Percentiles rank a stretch among this genome's conserved stretches.
phyloP scores from a whole-genome alignment of 106 monocot genomes.

The Xerophyta viscosa region DNA sequence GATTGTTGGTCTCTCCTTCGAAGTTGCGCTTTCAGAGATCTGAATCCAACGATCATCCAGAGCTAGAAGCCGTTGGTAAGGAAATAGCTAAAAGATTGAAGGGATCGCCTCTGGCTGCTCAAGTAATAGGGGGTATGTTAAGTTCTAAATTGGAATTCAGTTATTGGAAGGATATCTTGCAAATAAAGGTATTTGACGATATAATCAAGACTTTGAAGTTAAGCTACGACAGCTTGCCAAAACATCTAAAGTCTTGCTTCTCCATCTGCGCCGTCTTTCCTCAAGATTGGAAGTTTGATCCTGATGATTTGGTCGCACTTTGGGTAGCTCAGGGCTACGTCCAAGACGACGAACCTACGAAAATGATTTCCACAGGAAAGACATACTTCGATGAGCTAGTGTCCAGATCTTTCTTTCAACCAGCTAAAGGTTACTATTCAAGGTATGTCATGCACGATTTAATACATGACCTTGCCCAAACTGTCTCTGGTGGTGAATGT shows the following conservation, averaged over 20 bases:
- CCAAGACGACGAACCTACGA: too few species aligned
- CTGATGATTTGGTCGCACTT: neutral
- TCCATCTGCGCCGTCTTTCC: neutral
- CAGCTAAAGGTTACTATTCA: too few species aligned
- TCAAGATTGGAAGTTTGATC: neutral
- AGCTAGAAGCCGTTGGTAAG: slow-evolving; percentile 14
- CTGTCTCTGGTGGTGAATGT: too few species aligned
- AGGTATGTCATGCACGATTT: neutral
- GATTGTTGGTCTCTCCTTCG: slow-evolving; percentile 22
- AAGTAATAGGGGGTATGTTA: slow-evolving; percentile 22
- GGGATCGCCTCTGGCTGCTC: slow-evolving; percentile 35
- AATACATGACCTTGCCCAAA: slow-evolving; percentile 6
- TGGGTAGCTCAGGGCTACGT: slow-evolving; percentile 1
- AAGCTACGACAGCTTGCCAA: slow-evolving; percentile 21
- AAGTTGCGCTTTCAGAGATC: slow-evolving; percentile 24
- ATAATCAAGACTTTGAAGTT: slow-evolving; percentile 18
- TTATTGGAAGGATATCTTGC: slow-evolving; percentile 27
- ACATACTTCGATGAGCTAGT: neutral
- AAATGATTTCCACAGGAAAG: too few species aligned
- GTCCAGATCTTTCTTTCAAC: slow-evolving; percentile 1
- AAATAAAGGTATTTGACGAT: slow-evolving; percentile 18
- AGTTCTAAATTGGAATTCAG: slow-evolving; percentile 14
- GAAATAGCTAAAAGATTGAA: slow-evolving; percentile 17
- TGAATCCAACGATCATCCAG: neutral
- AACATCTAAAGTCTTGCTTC: slow-evolving; percentile 2